These are phyloP conservation scores for Paulownia fortunei DNA, from an alignment of 257 asterid genomes.

Conservation along the genomic window DNA sequence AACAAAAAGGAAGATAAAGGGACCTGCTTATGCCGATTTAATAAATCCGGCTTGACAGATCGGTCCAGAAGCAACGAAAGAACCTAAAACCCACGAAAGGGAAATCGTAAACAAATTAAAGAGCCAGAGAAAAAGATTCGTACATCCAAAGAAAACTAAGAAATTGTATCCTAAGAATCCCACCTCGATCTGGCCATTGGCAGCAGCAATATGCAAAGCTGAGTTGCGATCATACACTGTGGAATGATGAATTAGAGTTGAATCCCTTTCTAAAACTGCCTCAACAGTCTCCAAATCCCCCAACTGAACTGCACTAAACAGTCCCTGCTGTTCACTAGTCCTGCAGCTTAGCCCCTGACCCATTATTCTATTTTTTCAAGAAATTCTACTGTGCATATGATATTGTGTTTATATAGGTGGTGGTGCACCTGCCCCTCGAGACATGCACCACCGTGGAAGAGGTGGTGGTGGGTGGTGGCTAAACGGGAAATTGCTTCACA, in stretches of 20 bases:
- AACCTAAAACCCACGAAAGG: constrained; percentile 54
- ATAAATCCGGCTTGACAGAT: constrained; percentile 76
- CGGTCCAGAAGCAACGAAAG: constrained; percentile 73
- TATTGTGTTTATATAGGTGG: constrained; percentile 16
- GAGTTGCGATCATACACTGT: constrained; percentile 81
- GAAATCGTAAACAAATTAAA: constrained; percentile 29
- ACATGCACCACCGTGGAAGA: constrained; percentile 57
- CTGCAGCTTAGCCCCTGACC: constrained; percentile 97
- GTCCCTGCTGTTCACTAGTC: constrained; percentile 65
- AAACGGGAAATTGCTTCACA: constrained; percentile 35
- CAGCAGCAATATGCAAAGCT: constrained; percentile 92
- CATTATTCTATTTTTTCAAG: constrained; percentile 47
- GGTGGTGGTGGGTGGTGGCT: constrained; percentile 44
- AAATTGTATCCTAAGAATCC: constrained; percentile 27
- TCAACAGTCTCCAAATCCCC: constrained; percentile 76
- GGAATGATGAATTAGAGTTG: constrained; percentile 51
- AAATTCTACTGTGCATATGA: background rate
- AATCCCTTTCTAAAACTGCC: constrained; percentile 50
- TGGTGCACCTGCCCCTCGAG: constrained; percentile 38
- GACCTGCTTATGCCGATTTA: constrained; percentile 92
- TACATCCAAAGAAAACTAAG: background rate
- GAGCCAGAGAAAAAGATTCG: background rate
- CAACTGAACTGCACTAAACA: constrained; percentile 70
- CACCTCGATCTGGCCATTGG: constrained; percentile 98
- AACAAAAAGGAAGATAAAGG: background rate